These are phyloP conservation scores for Aspergillus brasiliensis DNA, from an alignment of 2,329 filamentous ascomycete species.

Conservation along the genomic window DNA sequence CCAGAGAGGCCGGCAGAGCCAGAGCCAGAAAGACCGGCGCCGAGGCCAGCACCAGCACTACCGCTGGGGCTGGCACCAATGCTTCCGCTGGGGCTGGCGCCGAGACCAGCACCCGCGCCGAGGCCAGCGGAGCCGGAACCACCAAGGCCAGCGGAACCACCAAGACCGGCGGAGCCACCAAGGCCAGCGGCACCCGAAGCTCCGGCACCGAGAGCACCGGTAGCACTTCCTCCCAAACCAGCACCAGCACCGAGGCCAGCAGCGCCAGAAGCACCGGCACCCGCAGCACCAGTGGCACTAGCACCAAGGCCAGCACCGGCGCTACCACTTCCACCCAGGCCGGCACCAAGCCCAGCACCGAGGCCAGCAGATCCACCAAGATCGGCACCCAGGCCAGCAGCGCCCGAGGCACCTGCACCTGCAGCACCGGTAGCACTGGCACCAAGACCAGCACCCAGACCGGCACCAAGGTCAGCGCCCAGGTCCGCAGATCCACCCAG, in stretches of 20 bases:
- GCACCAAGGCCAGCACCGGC: neutral
- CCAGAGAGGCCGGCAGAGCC: neutral
- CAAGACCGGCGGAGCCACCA: neutral
- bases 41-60: neutral
- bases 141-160: neutral
- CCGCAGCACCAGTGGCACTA: neutral
- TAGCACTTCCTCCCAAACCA: neutral
- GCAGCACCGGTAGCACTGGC: neutral
- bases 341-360: neutral
- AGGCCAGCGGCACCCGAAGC: neutral
- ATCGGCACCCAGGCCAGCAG: neutral
- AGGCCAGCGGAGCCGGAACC: no score
- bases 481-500: neutral
- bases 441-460: neutral
- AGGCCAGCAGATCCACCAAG: neutral
- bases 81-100: neutral
- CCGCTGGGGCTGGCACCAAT: neutral
- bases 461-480: neutral
- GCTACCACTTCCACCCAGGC: neutral
- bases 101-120: neutral
- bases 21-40: constrained; percentile 1
- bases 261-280: neutral
- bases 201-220: neutral
- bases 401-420: neutral
- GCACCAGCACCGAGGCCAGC: constrained; percentile 5